A percentile compares a stretch with the other conserved stretches of the same genome.
Evolutionary conservation across 1,284 basidiomycete genomes (phyloP).

Genomic region (Cryptococcus depauperatus): DNA sequence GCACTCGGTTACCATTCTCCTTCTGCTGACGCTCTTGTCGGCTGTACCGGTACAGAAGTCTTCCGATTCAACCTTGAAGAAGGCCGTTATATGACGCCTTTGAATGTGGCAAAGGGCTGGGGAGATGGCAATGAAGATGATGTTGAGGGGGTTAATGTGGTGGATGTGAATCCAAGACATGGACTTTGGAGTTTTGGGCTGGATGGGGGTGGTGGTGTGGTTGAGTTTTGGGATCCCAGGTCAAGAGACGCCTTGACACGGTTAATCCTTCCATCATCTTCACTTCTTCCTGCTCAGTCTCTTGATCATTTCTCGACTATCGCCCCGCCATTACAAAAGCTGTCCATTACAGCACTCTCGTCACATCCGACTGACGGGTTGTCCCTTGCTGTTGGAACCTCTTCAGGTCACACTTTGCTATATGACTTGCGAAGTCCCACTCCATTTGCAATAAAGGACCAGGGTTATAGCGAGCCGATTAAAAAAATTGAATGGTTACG

Average conservation of each 20-base stretch:
- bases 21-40: constrained; percentile 68
- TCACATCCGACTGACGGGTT: constrained; percentile 74
- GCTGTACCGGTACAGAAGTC: constrained; percentile 72
- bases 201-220: constrained; percentile 58
- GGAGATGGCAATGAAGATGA: constrained; percentile 50
- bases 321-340: constrained; percentile 30
- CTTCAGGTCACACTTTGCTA: constrained; percentile 84
- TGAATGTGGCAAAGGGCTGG: constrained; percentile 52
- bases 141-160: constrained; percentile 71
- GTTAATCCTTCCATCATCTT: constrained; percentile 63
- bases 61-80: constrained; percentile 93
- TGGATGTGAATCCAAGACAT: constrained; percentile 91
- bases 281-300: constrained; percentile 49
- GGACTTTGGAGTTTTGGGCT: constrained; percentile 79
- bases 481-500: constrained; percentile 85
- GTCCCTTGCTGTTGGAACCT: constrained; percentile 88
- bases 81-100: constrained; percentile 80
- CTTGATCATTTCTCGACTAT: constrained; percentile 28
- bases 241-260: constrained; percentile 56
- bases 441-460: constrained; percentile 86
- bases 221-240: constrained; percentile 94
- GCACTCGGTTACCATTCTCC: constrained; percentile 83
- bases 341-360: constrained; percentile 76
- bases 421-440: constrained; percentile 85
- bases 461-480: constrained; percentile 90